phyloP scores from a whole-genome alignment of 306 rosid species.

The Vigna unguiculata region DNA sequence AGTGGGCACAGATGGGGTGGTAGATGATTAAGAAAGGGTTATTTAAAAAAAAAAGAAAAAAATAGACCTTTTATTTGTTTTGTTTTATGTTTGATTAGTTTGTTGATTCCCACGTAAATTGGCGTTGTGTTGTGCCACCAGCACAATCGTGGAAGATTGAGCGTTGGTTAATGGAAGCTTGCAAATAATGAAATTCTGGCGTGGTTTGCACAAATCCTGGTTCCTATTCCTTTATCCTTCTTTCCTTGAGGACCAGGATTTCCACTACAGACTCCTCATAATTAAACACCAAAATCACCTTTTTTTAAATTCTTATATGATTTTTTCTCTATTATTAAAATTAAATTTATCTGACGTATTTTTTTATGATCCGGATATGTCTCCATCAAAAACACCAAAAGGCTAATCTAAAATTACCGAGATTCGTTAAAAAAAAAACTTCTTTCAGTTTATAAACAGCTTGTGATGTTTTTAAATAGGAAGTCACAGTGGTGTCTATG shows the following conservation, averaged over 20 bases:
- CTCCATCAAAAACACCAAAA: too few relatives aligned
- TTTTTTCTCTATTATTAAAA: neutral
- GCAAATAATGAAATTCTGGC: constrained; percentile 6
- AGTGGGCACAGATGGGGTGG: constrained; percentile 7
- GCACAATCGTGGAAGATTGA: constrained; percentile 19
- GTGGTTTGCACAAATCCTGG: neutral
- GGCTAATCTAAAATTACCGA: too few relatives aligned
- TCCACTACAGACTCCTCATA: constrained; percentile 7
- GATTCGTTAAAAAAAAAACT: too few relatives aligned
- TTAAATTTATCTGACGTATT: too few relatives aligned
- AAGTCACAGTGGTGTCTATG: too few relatives aligned
- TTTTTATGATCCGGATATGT: too few relatives aligned
- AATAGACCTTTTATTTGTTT: neutral
- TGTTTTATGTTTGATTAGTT: neutral
- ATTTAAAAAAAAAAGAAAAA: constrained; percentile 13
- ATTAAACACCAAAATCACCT: neutral
- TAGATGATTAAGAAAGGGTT: constrained; percentile 26
- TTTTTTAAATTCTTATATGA: neutral
- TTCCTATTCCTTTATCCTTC: neutral
- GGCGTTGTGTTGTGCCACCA: constrained; percentile 18
- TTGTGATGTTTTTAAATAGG: neutral
- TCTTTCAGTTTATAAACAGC: too few relatives aligned
- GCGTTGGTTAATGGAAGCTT: constrained; percentile 32
- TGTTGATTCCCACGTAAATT: constrained; percentile 25
- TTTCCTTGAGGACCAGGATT: constrained; percentile 39